Evolutionary conservation across 1,284 basidiomycete species (phyloP), one percentile per base, ranked within the genome.

Genomic region (Cutaneotrichosporon sp.): DNA sequence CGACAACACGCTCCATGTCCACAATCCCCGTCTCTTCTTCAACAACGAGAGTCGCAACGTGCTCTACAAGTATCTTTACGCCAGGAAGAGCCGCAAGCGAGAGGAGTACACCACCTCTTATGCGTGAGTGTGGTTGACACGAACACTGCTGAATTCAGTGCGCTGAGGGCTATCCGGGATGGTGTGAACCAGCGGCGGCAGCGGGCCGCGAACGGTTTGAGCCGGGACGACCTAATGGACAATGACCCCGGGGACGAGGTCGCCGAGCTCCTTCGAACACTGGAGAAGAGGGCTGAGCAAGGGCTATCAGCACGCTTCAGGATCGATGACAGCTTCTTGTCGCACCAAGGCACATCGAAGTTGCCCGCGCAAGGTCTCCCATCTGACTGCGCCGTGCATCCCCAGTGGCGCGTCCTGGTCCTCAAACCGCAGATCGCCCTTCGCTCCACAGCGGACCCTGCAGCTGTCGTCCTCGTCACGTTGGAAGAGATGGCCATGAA

Each of bases 391-490:
- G 69, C 72, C 0, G 76, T 84, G 50, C 78, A 81, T 62, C 81
- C 90, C 68, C 88, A 88, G 63, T 88, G 92, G 74, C 89, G 91
- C 71, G 89, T 91, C 71, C 83, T 96, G 30, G 84, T 98, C 18
- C 82, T 97, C 64, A 95, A 95, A 74, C 95, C 96, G 18, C 96
- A 98, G 78, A 86, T 98, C 56, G 88, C 95, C 4, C 81, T 98
- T 32, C 84, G 86, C 42, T 90, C 88, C 69, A 86, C 89, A 50
- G 81, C 83, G 0, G 83, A 85, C 51, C 79, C 83, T 26, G 86
- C 88, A 60, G 85, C 88, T 2, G 86, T 89, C 18, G 85, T 91
- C 63, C 85, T 97, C 36, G 82, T 97, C 9, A 88, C 91, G 13
- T 90, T 94, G 22, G 86, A 90, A 32, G 89, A 92, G 70, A 88